Base-by-base conservation (phyloP, 2,329 filamentous ascomycete species). In the Emericellopsis atlantica region DNA sequence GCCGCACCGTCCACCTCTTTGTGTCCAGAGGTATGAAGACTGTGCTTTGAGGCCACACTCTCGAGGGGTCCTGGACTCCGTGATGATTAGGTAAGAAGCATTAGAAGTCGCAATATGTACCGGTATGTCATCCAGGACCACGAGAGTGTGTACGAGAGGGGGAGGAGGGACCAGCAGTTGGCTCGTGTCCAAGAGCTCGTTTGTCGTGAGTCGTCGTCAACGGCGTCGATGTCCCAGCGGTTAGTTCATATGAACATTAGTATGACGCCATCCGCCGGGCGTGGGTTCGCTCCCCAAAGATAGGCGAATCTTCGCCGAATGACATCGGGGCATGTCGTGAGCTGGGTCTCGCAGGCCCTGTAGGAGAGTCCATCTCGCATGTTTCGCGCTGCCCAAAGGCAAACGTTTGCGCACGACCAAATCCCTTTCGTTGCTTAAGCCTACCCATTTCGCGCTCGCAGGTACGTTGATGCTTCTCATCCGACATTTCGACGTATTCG, bases 401-500 rank as follows among this genome's bases (percentile, higher is more conserved):
- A 67, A 92, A 98, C 2, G 92, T 98, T 61, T 92, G 84, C 26
- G 92, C 88, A 48, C 92, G 79, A 58, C 78, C 76, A 43, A 98
- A 71, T 54, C 90, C 92, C 50, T 84, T 83, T 52, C 89, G 79
- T 58, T 92, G 83, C 62, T 93, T 90, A 52, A 98, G 78, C 58
- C 88, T 89, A 53, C 88, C 87, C 70, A 98, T 81, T 53, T 94
- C 90, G 51, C 87, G 84, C 67, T 98, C 92, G 59, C 92, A 96
- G 35, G 89, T 92, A 53, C 80, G 81, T 52, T 87, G 84, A 62
- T 98, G 89, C 58, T 90, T 86, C 57, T 90, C 84, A 48, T 84
- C 86, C 49, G 81, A 84, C 92, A 98, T 98, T 62, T 92, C 88
- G 44, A 98, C 86, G 56, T 98, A 98, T 56, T 90, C 88, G 54